Evolutionary conservation across 2,329 filamentous ascomycete species (phyloP).

Genomic region (Cercospora sp.): DNA sequence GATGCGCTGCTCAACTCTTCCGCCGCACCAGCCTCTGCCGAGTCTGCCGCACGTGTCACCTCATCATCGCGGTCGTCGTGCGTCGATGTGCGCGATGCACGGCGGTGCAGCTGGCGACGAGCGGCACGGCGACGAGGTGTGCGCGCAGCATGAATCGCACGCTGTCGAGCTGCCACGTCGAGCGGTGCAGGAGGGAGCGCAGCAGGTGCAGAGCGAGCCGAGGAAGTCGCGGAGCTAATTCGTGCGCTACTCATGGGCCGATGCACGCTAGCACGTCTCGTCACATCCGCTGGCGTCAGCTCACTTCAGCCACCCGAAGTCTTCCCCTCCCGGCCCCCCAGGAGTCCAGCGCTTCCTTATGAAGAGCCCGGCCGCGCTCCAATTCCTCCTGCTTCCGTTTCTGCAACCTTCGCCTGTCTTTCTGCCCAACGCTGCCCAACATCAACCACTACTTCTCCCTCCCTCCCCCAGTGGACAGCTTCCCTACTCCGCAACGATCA

Average conservation of each 20-base stretch:
- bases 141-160: constrained; percentile 14
- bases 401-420: constrained; percentile 24
- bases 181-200: neutral
- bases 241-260: constrained; percentile 6
- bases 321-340: constrained; percentile 13
- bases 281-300: constrained; percentile 8
- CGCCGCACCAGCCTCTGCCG: neutral
- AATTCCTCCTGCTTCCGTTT: neutral
- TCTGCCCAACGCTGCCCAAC: constrained; percentile 25
- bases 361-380: constrained; percentile 12
- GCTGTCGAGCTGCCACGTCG: constrained; percentile 16
- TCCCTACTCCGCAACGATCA: constrained; percentile 14
- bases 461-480: neutral
- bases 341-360: constrained; percentile 13
- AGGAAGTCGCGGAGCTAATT: constrained; percentile 4
- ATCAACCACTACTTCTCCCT: constrained; percentile 11
- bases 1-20: neutral
- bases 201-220: neutral
- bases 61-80: neutral
- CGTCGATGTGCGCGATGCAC: neutral
- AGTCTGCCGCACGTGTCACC: neutral
- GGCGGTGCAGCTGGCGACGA: neutral
- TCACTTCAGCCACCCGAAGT: constrained; percentile 12
- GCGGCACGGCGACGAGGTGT: neutral
- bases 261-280: constrained; percentile 8